These are phyloP conservation scores for Suillus paluster DNA, from an alignment of 768 basidiomycete species.

Conservation along the genomic window DNA sequence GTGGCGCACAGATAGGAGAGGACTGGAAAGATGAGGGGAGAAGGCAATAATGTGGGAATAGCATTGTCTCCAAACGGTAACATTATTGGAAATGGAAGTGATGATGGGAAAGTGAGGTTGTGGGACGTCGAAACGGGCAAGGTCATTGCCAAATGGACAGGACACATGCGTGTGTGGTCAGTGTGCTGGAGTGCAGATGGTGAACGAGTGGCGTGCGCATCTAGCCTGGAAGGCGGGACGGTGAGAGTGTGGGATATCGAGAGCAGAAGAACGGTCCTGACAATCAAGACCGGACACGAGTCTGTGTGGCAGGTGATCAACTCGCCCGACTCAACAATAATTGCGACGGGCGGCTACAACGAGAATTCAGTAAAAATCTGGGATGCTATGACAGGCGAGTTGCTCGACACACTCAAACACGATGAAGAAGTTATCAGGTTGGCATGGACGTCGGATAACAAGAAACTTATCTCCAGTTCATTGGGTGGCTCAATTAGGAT, in stretches of 20 bases:
- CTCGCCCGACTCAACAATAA: background rate
- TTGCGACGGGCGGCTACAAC: background rate
- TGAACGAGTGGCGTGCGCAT: background rate
- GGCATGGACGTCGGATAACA: no score
- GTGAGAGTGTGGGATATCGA: background rate
- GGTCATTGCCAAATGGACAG: background rate
- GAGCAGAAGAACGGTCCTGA: background rate
- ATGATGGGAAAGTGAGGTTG: background rate
- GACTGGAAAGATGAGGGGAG: background rate
- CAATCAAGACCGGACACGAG: background rate
- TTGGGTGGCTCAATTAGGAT: no score
- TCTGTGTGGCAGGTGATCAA: fast-evolving
- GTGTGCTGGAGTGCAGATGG: background rate
- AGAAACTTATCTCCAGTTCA: no score
- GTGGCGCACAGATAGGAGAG: background rate
- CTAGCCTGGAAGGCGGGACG: background rate
- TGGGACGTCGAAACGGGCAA: background rate
- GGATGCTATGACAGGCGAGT: background rate
- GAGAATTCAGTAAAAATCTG: background rate
- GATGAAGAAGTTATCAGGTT: no score
- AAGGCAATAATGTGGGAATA: background rate
- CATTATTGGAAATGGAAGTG: background rate
- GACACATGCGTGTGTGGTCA: background rate
- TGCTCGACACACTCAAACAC: background rate
- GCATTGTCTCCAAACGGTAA: background rate